Base-by-base conservation (phyloP, 805 yeast genomes). In the Lipomyces lipofer region DNA sequence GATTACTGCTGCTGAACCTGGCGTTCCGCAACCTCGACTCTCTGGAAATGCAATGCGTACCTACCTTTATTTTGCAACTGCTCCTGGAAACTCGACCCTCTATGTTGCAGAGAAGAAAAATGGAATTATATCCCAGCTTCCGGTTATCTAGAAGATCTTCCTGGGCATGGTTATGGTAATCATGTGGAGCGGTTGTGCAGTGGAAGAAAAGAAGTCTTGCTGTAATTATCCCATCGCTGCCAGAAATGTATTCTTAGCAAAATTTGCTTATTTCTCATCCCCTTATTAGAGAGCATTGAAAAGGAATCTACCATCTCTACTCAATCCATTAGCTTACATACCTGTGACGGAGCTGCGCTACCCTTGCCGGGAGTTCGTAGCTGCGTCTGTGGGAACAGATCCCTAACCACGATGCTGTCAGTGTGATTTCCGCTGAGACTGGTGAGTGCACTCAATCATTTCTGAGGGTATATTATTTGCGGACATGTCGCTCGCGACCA, bases 171-270 rank as follows among this genome's bases (percentile, higher is more conserved):
- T 33, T n/a, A n/a, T 33, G 38, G 15, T 33, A 33, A 33, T 33
- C 38, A 33, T 33, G n/a, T n/a, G n/a, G n/a, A n/a, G n/a, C n/a
- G 9, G 38, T 33, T 33, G 38, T 33, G 38, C 38, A 4, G 38
- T 33, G 38, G 5, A 33, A 19, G 15, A 33, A 33, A 33, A 19
- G 15, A 33, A 19, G 5, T 9, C 15, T 33, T 33, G 38, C 38
- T 33, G 38, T 33, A n/a, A 33, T 6, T 33, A 9, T 33, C 38
- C 38, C 38, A 33, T 33, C 38, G 10, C 38, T 33, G 38, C 38
- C 15, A n/a, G n/a, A n/a, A 33, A 33, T 33, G 38, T 33, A 33
- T n/a, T n/a, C n/a, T 33, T 33, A 33, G 38, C 38, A 33, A 33
- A 33, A 4, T 33, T 33, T 33, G 13, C 38, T 33, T 13, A 33